Evolutionary conservation across 2,329 filamentous ascomycete genomes (phyloP).

Genomic region (Ophiocordyceps sinensis): DNA sequence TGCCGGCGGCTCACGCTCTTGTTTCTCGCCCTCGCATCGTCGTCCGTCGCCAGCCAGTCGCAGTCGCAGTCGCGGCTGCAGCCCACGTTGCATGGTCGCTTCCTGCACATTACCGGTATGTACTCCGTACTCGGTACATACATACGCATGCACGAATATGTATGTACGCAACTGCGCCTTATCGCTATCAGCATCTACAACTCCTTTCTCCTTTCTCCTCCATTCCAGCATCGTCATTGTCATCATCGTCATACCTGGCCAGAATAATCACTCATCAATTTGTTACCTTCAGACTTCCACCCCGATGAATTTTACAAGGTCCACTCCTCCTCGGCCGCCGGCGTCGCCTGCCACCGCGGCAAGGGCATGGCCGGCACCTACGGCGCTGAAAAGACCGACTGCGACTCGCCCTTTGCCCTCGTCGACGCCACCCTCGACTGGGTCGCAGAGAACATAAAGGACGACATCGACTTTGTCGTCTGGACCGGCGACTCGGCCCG

Average conservation of each 20-base stretch:
- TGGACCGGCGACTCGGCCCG: constrained; percentile 88
- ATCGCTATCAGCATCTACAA: background rate
- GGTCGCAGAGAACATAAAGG: constrained; percentile 64
- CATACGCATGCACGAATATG: no score
- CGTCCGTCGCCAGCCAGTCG: background rate
- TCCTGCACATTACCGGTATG: constrained; percentile 76
- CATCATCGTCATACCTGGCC: background rate
- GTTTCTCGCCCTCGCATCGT: background rate
- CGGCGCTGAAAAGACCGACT: constrained; percentile 75
- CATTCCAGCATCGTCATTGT: background rate
- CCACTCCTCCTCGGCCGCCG: constrained; percentile 55
- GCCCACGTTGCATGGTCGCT: constrained; percentile 52
- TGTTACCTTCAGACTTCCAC: constrained; percentile 57
- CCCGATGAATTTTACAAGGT: constrained; percentile 77
- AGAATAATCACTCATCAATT: no score
- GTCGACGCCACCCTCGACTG: constrained; percentile 83
- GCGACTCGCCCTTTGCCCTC: constrained; percentile 69
- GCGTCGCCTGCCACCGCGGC: constrained; percentile 64
- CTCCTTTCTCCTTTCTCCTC: background rate
- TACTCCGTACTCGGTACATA: no score
- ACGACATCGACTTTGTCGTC: constrained; percentile 74
- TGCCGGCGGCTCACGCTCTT: background rate
- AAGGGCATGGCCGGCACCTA: constrained; percentile 65
- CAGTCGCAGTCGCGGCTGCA: constrained; percentile 5
- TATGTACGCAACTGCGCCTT: constrained; percentile 17